These are phyloP conservation scores for Gynochthodes officinalis DNA, from an alignment of 257 asterid species.

Conservation along the genomic window DNA sequence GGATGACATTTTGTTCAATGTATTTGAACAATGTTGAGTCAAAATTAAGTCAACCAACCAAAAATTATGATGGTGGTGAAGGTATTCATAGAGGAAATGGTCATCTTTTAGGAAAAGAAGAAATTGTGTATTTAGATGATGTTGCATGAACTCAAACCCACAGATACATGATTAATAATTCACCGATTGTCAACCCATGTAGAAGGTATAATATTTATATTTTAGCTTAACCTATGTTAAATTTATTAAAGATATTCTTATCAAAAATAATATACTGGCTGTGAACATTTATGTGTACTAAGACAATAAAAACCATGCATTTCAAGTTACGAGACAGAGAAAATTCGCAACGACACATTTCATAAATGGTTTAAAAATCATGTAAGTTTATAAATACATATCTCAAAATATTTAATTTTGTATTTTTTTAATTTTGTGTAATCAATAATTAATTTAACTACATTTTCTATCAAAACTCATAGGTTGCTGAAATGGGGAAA, in stretches of 20 bases:
- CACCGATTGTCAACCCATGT: not conserved
- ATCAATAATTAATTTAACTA: no score
- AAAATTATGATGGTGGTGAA: not conserved
- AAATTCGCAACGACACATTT: not conserved
- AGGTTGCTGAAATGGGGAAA: not conserved
- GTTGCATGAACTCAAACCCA: slow-evolving; percentile 1
- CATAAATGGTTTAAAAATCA: slow-evolving; percentile 10
- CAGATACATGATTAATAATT: slow-evolving; percentile 10
- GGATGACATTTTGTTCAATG: slow-evolving; percentile 18
- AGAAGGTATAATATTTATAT: not conserved
- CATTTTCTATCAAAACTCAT: no score
- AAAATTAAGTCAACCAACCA: not conserved
- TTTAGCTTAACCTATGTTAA: not conserved
- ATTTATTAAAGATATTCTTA: not conserved
- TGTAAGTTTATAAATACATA: not conserved
- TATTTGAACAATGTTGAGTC: slow-evolving; percentile 18
- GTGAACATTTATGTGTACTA: not conserved
- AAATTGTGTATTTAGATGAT: not conserved
- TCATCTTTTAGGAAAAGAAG: not conserved
- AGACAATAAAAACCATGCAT: not conserved
- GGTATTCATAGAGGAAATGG: not conserved
- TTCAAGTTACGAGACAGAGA: not conserved
- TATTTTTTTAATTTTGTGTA: no score
- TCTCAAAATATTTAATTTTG: not conserved
- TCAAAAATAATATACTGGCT: not conserved